Evolutionary conservation across 1,284 basidiomycete species (phyloP).

Genomic region (Austropuccinia psidii): DNA sequence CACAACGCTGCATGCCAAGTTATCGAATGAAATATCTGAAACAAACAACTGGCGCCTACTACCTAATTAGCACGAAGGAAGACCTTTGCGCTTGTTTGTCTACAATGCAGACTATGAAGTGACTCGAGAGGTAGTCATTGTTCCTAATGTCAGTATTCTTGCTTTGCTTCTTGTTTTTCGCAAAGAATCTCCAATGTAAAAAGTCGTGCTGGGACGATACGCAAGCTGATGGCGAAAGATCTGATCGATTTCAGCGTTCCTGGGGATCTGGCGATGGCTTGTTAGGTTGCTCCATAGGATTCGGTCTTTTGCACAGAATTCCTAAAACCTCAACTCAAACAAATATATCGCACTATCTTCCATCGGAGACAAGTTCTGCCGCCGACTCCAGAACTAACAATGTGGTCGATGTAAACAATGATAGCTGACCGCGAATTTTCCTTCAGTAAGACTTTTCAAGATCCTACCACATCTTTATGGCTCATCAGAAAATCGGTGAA

Average conservation of each 20-base stretch:
- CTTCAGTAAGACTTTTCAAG: too few relatives aligned
- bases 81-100: constrained; percentile 84
- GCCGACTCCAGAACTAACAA: too few relatives aligned
- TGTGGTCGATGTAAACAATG: too few relatives aligned
- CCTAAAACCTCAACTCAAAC: constrained; percentile 51
- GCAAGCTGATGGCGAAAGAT: background rate
- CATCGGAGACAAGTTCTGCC: too few relatives aligned
- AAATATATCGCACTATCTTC: too few relatives aligned
- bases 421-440: too few relatives aligned
- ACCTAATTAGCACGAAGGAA: constrained; percentile 70
- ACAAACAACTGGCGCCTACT: background rate
- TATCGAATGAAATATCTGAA: background rate
- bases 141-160: constrained; percentile 59
- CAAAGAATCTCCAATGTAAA: too few relatives aligned
- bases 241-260: constrained; percentile 53
- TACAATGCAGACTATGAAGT: constrained; percentile 91
- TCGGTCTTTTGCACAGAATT: constrained; percentile 78
- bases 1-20: constrained; percentile 1
- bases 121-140: constrained; percentile 72
- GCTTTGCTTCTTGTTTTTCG: background rate
- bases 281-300: constrained; percentile 79
- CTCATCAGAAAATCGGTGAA: too few relatives aligned
- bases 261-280: constrained; percentile 86
- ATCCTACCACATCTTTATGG: too few relatives aligned
- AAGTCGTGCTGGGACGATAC: background rate